These are phyloP conservation scores for Grosmannia huntii DNA, from an alignment of 2,329 filamentous ascomycete species.

Conservation along the genomic window DNA sequence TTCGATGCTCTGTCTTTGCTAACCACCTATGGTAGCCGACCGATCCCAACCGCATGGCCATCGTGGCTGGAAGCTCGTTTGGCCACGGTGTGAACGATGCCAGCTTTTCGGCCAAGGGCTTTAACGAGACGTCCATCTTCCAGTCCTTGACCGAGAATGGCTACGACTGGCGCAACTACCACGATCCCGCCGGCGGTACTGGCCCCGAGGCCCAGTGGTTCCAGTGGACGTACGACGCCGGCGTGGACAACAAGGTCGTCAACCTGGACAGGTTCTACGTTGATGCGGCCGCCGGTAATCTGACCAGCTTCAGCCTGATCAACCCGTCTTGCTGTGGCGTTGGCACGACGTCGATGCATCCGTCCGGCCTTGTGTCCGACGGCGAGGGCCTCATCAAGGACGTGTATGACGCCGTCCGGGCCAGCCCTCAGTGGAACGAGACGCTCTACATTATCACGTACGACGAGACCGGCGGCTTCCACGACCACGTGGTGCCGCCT, in stretches of 20 bases:
- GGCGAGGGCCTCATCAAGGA: slow-evolving; percentile 31
- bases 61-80: slow-evolving; percentile 18
- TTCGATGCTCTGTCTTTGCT: too few relatives aligned
- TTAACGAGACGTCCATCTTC: slow-evolving; percentile 24
- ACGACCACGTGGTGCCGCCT: slow-evolving; percentile 31
- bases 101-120: slow-evolving; percentile 14
- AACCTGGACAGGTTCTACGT: slow-evolving; percentile 27
- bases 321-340: slow-evolving; percentile 38
- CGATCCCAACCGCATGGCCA: slow-evolving; percentile 26
- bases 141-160: slow-evolving; percentile 25
- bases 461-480: slow-evolving; percentile 34
- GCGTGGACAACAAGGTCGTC: slow-evolving; percentile 18
- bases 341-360: slow-evolving; percentile 29
- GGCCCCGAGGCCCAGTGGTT: slow-evolving; percentile 31
- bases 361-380: slow-evolving; percentile 27
- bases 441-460: slow-evolving; percentile 34
- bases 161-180: slow-evolving; percentile 33
- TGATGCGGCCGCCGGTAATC: slow-evolving; percentile 28
- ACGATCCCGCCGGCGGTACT: slow-evolving; percentile 18
- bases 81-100: slow-evolving; percentile 19
- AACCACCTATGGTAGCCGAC: slow-evolving; percentile 19
- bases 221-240: slow-evolving; percentile 24
- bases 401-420: slow-evolving; percentile 30
- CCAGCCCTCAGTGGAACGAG: slow-evolving; percentile 30
- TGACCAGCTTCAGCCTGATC: slow-evolving; percentile 32